Percentiles rank a stretch among this genome's conserved stretches.
These are phyloP conservation scores for Penicillium olsonii DNA, from an alignment of 2,329 filamentous ascomycete species.

Conservation along the genomic window DNA sequence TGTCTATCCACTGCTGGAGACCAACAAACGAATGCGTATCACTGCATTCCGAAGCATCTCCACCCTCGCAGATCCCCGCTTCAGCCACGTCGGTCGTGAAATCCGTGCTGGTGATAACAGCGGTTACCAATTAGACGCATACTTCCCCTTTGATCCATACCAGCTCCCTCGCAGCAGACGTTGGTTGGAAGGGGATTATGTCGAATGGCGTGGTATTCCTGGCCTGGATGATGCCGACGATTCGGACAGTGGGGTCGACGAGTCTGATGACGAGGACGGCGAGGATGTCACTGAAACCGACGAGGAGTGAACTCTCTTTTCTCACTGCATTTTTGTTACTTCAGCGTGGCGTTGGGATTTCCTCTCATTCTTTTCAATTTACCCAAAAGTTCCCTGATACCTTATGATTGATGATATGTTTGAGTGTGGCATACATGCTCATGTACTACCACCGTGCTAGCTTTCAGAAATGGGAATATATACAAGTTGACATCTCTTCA, in stretches of 20 bases:
- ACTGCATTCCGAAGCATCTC: conserved; percentile 60
- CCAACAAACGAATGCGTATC: conserved; percentile 85
- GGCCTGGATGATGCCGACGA: conserved; percentile 65
- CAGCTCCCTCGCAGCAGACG: conserved; percentile 81
- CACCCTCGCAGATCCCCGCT: conserved; percentile 39
- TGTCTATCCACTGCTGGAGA: conserved; percentile 82
- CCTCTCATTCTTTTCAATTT: conserved; percentile 7
- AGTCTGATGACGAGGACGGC: conserved; percentile 38
- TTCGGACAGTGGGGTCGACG: conserved; percentile 39
- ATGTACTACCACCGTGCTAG: conserved; percentile 5
- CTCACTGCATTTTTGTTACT: conserved; percentile 17
- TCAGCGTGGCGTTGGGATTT: conserved; percentile 31
- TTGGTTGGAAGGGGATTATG: conserved; percentile 85
- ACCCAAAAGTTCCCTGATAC: conserved; percentile 21
- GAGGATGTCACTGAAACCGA: conserved; percentile 47
- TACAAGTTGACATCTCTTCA: not conserved
- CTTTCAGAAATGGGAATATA: conserved; percentile 5
- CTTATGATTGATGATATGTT: conserved; percentile 19
- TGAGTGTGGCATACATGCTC: not conserved
- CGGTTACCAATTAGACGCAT: conserved; percentile 83
- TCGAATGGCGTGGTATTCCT: conserved; percentile 74
- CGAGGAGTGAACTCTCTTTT: conserved; percentile 35
- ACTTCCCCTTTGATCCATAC: conserved; percentile 98
- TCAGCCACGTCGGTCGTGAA: conserved; percentile 54
- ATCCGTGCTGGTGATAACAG: conserved; percentile 67